Conservation (phyloP, 169 alveolate genomes). For the Cyclospora cayetanensis region DNA sequence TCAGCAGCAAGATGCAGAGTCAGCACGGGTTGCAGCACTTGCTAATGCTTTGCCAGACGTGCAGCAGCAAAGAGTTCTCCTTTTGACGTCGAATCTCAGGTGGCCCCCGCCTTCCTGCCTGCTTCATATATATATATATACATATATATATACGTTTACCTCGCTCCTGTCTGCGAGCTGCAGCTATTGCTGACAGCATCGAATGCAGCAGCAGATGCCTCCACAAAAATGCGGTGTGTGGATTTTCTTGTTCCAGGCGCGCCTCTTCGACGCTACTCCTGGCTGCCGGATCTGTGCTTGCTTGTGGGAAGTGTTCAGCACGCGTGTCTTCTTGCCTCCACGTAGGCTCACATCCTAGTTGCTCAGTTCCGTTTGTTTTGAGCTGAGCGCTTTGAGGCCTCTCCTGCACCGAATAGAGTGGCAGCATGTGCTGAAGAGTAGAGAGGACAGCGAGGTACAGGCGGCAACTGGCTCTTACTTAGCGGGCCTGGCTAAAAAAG, state of each 20-base stretch:
- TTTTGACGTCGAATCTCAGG: conserved; percentile 30
- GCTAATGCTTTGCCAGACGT: no score
- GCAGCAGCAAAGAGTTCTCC: conserved; percentile 31
- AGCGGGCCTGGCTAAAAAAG: no score
- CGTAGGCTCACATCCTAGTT: no score
- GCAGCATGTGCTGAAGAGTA: no score
- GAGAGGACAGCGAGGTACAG: no score
- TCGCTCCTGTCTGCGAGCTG: neutral
- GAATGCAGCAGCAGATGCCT: conserved; percentile 8
- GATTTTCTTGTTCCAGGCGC: neutral
- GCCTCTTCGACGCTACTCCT: neutral
- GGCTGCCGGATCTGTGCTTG: neutral
- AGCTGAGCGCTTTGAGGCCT: no score
- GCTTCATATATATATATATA: no score
- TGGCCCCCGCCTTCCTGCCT: neutral
- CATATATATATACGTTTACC: no score
- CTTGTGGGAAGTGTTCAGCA: neutral
- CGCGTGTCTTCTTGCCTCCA: neutral
- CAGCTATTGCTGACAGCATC: neutral
- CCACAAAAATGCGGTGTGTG: neutral
- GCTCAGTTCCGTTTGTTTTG: neutral
- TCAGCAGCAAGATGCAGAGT: neutral
- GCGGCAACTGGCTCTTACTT: no score
- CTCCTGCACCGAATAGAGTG: no score
- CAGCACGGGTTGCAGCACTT: conserved; percentile 10